Evolutionary conservation across 139 green algal genomes (phyloP), one percentile per base, ranked within the genome.

Genomic region (Chlamydomonas sphaeroides): DNA sequence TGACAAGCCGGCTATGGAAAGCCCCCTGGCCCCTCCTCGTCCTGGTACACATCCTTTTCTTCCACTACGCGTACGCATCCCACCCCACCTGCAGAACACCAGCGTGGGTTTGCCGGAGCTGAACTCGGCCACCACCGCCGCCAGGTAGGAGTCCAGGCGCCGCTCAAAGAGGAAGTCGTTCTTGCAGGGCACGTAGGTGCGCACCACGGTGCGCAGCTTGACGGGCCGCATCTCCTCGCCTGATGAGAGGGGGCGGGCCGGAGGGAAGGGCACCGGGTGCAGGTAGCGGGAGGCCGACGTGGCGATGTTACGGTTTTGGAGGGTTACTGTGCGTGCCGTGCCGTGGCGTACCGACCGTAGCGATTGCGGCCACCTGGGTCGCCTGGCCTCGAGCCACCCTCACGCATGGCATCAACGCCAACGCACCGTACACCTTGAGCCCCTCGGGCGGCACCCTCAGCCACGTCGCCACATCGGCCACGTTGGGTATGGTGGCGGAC

Each of bases 81-180:
- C n/a, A n/a, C 23, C 85, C 56, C 51, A 90, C 93, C 89, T 94
- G 91, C 97, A 99, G 81, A 99, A 99, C 3, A 99, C 85, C 18
- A 99, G 90, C 0, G 92, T 74, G 2, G 96, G 97, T 78, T 93
- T 95, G 5, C 93, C 88, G 2, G 77, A 78, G 84, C 88, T 95
- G 92, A 92, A 84, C 66, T 98, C 89, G 0, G 65, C 26, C 7
- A 99, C 68, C 23, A 98, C 83, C 15, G 75, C 73, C 42, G 56
- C 85, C 26, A 99, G 65, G 80, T 95, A 81, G 28, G 94, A 86
- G 78, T 93, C 96, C 33, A 99, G 89, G 32, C 87, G 69, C 38
- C 86, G 79, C 80, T 98, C 94, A 82, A 99, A 98, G 42, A 95
- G 67, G 77, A 97, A 97, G 76, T 96, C 92, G 69, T 94, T 96